phyloP scores from a whole-genome alignment of 257 asterid species.

The Jacaranda mimosifolia region DNA sequence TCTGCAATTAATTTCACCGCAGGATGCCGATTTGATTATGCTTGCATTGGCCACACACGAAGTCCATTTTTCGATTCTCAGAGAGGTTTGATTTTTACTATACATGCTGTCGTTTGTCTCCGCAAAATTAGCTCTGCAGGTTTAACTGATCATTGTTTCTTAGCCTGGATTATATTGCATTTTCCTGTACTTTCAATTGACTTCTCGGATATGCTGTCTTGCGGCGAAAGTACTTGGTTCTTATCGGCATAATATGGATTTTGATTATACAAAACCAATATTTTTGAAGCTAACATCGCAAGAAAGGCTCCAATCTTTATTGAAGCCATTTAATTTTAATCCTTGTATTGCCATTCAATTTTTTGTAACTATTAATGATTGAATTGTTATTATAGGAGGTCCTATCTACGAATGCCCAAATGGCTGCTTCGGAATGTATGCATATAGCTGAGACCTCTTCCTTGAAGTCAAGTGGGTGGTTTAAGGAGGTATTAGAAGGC shows the following conservation, averaged over 20 bases:
- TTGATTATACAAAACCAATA: no score
- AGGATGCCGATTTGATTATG: conserved; percentile 82
- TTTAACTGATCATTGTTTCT: no score
- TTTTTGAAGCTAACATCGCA: neutral
- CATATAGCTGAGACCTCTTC: neutral
- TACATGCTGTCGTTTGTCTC: no score
- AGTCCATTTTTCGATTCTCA: conserved; percentile 61
- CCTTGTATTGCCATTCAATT: neutral
- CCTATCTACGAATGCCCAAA: neutral
- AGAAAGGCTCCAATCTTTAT: neutral
- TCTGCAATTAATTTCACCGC: conserved; percentile 1
- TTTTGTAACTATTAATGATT: neutral
- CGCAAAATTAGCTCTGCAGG: no score
- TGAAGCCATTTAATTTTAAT: neutral
- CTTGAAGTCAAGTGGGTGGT: neutral
- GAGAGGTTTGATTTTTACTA: conserved; percentile 60
- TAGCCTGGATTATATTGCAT: no score
- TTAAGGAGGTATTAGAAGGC: conserved; percentile 12
- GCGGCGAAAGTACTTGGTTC: no score
- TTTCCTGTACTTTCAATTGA: no score
- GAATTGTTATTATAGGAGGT: conserved; percentile 29
- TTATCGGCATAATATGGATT: neutral
- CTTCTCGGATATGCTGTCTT: no score
- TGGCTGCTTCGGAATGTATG: neutral
- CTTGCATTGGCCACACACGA: conserved; percentile 74